Conservation (phyloP, 345 rosid genomes). For the Physaria fendleri region DNA sequence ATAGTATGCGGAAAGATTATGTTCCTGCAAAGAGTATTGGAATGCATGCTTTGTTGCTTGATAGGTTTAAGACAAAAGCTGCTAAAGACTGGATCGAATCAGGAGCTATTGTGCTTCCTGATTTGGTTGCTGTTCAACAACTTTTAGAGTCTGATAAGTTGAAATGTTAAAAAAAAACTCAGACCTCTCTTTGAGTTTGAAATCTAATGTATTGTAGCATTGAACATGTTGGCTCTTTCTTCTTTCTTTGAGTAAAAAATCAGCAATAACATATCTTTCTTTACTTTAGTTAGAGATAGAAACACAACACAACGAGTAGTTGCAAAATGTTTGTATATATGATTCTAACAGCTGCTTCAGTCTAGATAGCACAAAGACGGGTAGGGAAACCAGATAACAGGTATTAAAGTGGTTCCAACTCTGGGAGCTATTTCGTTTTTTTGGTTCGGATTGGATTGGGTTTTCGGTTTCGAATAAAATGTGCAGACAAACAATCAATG, state of each 20-base stretch:
- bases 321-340: no score
- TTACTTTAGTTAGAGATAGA: no score
- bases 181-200: conserved; percentile 2
- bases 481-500: no score
- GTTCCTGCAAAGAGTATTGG: conserved; percentile 76
- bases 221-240: conserved; percentile 6
- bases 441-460: no score
- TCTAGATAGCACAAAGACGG: no score
- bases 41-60: conserved; percentile 83
- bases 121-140: conserved; percentile 60
- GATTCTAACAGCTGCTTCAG: conserved; percentile 67
- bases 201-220: conserved; percentile 13
- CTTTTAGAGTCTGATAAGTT: conserved; percentile 44
- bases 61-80: conserved; percentile 78
- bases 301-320: no score
- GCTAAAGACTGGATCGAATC: conserved; percentile 76
- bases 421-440: no score
- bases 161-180: conserved; percentile 24
- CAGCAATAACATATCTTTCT: no score
- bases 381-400: no score
- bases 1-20: conserved; percentile 89
- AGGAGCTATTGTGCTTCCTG: conserved; percentile 78
- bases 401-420: no score
- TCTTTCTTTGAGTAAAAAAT: conserved; percentile 4
- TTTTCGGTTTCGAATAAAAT: no score